Conservation (phyloP, 768 basidiomycete species). For the Mycena amicta region DNA sequence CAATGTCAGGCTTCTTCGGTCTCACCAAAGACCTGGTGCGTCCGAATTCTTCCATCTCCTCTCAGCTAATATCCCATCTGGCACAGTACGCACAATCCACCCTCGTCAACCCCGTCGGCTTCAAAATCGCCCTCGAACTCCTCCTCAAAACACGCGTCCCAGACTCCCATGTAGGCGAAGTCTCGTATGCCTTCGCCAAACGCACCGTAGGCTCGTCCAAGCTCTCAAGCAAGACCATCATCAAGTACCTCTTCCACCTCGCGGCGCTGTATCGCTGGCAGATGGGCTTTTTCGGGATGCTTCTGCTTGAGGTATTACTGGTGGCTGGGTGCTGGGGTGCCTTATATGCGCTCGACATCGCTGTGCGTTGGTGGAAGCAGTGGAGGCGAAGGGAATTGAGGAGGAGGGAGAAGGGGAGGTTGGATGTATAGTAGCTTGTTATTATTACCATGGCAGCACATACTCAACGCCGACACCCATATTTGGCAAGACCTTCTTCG, state of each 20-base stretch:
- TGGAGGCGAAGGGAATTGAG: not conserved
- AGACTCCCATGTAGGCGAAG: not conserved
- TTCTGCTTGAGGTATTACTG: not conserved
- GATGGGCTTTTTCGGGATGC: not conserved
- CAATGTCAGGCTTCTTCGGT: constrained; percentile 15
- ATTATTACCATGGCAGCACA: too few species aligned
- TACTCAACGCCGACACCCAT: too few species aligned
- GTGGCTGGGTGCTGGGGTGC: not conserved
- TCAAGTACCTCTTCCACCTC: not conserved
- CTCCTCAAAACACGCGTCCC: constrained; percentile 1
- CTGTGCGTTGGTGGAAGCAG: not conserved
- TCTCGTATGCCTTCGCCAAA: constrained; percentile 5
- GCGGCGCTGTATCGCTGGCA: not conserved
- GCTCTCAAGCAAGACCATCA: constrained; percentile 1
- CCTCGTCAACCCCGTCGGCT: constrained; percentile 6
- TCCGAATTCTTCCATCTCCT: not conserved
- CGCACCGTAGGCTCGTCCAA: constrained; percentile 6
- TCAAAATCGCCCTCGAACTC: constrained; percentile 18
- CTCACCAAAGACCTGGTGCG: constrained; percentile 4
- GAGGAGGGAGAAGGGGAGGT: not conserved
- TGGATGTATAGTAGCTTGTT: not conserved
- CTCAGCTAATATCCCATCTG: not conserved
- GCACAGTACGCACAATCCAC: not conserved
- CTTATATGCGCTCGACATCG: not conserved
- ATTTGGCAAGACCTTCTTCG: too few species aligned